phyloP scores from a whole-genome alignment of 176 grass and related monocot genomes.

The Saccharum officinarum region DNA sequence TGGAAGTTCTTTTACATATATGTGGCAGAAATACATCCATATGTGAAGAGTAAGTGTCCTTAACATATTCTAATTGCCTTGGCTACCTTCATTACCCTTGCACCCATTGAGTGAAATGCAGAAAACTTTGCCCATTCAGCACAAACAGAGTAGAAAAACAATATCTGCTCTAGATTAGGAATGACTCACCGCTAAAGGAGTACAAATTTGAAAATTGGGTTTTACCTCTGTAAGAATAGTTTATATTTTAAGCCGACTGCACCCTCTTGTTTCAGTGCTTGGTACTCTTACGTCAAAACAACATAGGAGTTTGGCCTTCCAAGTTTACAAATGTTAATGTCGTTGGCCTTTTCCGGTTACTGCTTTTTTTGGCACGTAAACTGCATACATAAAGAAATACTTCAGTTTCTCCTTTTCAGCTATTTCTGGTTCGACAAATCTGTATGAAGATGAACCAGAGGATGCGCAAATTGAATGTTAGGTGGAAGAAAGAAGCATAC shows the following conservation, averaged over 20 bases:
- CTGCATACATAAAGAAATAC: neutral
- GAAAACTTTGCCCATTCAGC: neutral
- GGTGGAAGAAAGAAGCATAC: neutral
- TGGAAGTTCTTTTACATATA: neutral
- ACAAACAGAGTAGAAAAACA: neutral
- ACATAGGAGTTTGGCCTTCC: neutral
- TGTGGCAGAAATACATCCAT: neutral
- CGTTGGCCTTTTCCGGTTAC: neutral
- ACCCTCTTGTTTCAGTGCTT: neutral
- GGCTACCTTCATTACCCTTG: neutral
- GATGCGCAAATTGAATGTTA: neutral
- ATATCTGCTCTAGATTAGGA: neutral
- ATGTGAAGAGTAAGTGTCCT: neutral
- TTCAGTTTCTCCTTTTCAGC: neutral
- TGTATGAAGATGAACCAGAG: neutral
- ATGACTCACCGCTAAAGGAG: neutral
- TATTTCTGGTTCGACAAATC: neutral
- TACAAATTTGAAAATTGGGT: neutral
- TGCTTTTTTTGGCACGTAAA: constrained; percentile 8
- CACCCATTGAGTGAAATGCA: neutral
- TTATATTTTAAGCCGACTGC: too few species aligned
- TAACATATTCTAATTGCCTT: neutral
- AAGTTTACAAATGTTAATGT: neutral
- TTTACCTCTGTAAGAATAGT: neutral
- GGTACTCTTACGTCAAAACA: neutral